Conservation (phyloP, 768 basidiomycete genomes). For the Calocera cornea region DNA sequence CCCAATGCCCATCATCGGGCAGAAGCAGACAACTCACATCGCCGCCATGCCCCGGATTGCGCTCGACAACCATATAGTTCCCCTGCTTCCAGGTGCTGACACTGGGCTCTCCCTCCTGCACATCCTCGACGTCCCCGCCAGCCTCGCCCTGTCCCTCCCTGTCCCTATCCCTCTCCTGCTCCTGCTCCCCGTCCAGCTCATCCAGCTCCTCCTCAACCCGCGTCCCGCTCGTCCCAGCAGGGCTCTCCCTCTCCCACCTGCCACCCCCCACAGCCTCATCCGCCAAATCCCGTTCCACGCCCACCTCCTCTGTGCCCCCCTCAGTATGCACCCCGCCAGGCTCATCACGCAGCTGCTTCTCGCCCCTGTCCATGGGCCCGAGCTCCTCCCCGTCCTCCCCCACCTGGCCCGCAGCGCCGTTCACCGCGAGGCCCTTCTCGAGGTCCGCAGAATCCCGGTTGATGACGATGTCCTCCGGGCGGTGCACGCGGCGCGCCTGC, state of each 20-base stretch:
- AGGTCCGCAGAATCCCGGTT: slow-evolving; percentile 55
- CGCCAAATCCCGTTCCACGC: background rate
- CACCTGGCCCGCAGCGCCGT: slow-evolving; percentile 17
- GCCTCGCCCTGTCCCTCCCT: slow-evolving; percentile 15
- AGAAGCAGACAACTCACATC: slow-evolving; percentile 38
- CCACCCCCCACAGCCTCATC: background rate
- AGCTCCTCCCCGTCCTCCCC: slow-evolving; percentile 12
- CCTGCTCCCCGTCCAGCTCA: slow-evolving; percentile 5
- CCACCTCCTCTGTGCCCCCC: background rate
- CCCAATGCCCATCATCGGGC: background rate
- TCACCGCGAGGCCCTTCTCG: slow-evolving; percentile 34
- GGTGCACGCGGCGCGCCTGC: slow-evolving; percentile 53
- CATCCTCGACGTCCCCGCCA: slow-evolving; percentile 14
- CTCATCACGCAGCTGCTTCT: slow-evolving; percentile 11
- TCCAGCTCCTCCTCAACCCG: slow-evolving; percentile 6
- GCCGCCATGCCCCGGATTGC: slow-evolving; percentile 41
- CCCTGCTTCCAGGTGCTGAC: slow-evolving; percentile 30
- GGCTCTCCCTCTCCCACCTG: background rate
- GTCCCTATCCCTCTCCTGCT: slow-evolving; percentile 13
- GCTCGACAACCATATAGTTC: slow-evolving; percentile 50
- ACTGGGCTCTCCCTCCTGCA: slow-evolving; percentile 11
- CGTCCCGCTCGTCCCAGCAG: background rate
- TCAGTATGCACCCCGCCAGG: background rate
- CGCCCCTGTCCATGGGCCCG: slow-evolving; percentile 11
- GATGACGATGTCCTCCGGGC: slow-evolving; percentile 67